Evolutionary conservation across 495 filamentous ascomycete species (phyloP).

Genomic region (Talaromyces ruber): DNA sequence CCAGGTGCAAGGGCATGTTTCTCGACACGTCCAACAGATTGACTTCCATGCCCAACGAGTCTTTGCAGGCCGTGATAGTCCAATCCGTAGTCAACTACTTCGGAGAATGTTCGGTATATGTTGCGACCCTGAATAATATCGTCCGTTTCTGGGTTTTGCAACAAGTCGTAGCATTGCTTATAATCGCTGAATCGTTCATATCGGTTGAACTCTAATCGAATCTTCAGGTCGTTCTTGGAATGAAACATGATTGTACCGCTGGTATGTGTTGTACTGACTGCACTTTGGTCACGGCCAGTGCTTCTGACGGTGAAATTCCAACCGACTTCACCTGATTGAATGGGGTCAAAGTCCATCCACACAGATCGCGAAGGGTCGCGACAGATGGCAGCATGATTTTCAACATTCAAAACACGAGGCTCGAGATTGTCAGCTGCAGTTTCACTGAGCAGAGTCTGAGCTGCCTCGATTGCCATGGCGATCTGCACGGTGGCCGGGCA

Average conservation of each 20-base stretch:
- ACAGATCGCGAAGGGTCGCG: conserved; percentile 24
- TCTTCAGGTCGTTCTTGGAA: conserved; percentile 13
- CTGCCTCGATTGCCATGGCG: conserved; percentile 40
- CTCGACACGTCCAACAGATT: no score
- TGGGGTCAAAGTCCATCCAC: conserved; percentile 16
- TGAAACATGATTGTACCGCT: conserved; percentile 22
- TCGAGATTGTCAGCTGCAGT: conserved; percentile 10
- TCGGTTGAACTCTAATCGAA: conserved; percentile 24
- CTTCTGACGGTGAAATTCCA: conserved; percentile 17
- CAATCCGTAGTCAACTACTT: no score
- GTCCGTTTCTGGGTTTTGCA: no score
- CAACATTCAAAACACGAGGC: conserved; percentile 26
- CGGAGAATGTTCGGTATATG: no score
- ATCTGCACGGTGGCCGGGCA: conserved; percentile 38
- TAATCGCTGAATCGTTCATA: no score
- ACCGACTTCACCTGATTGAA: no score
- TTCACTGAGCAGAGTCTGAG: conserved; percentile 26
- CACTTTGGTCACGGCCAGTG: background rate
- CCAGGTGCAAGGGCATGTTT: no score
- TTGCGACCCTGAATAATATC: no score
- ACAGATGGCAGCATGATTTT: conserved; percentile 31
- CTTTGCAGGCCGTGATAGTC: no score
- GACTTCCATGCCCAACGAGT: no score
- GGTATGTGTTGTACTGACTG: conserved; percentile 12
- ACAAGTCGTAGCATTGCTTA: no score